A percentile compares a stretch with the other conserved stretches of the same genome.
phyloP scores from a whole-genome alignment of 2,329 filamentous ascomycete species.

The Leptographium wingfieldii region DNA sequence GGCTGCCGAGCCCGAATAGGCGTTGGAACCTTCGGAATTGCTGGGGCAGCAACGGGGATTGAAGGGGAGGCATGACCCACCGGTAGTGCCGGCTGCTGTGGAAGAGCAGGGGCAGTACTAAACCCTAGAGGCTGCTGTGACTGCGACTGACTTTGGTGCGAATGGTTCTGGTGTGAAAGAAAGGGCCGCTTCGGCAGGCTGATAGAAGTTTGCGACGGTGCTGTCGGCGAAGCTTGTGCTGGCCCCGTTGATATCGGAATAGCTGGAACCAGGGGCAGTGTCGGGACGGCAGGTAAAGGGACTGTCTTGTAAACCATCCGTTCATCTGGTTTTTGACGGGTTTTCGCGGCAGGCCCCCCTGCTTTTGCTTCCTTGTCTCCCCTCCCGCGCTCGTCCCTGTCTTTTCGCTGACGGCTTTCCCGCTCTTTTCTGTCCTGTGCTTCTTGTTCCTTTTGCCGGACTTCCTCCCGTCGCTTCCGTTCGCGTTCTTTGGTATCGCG shows the following conservation, averaged over 20 bases:
- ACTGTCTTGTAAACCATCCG: slow-evolving; percentile 29
- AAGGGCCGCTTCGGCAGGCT: slow-evolving; percentile 27
- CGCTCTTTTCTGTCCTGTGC: slow-evolving; percentile 48
- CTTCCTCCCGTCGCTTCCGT: slow-evolving; percentile 75
- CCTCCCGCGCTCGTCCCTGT: slow-evolving; percentile 42
- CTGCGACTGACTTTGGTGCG: slow-evolving; percentile 13
- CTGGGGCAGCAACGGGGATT: slow-evolving; percentile 65
- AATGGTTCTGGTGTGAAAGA: slow-evolving; percentile 22
- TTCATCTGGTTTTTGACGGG: slow-evolving; percentile 15
- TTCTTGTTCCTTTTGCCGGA: slow-evolving; percentile 67
- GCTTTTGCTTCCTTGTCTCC: slow-evolving; percentile 28
- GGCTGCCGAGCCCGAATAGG: slow-evolving; percentile 63
- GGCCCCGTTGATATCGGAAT: slow-evolving; percentile 20
- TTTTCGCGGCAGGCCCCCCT: slow-evolving; percentile 19
- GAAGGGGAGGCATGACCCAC: slow-evolving; percentile 63
- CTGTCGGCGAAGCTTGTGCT: slow-evolving; percentile 16
- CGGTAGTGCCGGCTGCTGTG: slow-evolving; percentile 39
- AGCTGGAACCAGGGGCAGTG: slow-evolving; percentile 21
- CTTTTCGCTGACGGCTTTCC: slow-evolving; percentile 38
- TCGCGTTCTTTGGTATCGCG: slow-evolving; percentile 69
- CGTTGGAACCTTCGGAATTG: slow-evolving; percentile 69
- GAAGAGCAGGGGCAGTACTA: slow-evolving; percentile 36
- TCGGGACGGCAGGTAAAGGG: slow-evolving; percentile 15
- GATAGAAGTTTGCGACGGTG: slow-evolving; percentile 15
- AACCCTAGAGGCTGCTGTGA: slow-evolving; percentile 10